Conservation (phyloP, 352 stramenopile genomes). For the Globisporangium camurandrum region DNA sequence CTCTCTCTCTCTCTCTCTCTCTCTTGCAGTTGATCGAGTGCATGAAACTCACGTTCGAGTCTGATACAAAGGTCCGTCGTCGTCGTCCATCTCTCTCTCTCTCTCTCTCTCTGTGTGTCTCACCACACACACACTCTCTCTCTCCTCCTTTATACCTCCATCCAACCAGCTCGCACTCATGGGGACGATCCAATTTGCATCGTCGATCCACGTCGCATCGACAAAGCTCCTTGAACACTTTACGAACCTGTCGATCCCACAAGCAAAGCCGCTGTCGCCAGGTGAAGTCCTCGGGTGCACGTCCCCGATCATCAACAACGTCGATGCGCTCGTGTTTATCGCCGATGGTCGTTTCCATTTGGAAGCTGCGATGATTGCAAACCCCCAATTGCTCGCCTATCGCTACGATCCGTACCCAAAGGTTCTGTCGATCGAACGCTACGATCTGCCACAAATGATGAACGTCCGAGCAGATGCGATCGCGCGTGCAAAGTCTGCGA, state of each 20-base stretch:
- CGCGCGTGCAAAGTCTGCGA: slow-evolving; percentile 61
- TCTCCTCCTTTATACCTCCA: not conserved
- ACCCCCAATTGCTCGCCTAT: slow-evolving; percentile 93
- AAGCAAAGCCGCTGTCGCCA: slow-evolving; percentile 95
- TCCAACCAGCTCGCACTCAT: slow-evolving; percentile 83
- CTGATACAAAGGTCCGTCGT: slow-evolving; percentile 60
- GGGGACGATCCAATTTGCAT: slow-evolving; percentile 95
- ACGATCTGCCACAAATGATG: slow-evolving; percentile 96
- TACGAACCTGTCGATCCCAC: slow-evolving; percentile 82
- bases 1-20: too few relatives aligned
- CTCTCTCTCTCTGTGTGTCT: too few relatives aligned
- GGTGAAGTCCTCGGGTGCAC: slow-evolving; percentile 99
- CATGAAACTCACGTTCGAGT: slow-evolving; percentile 87
- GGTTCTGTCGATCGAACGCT: slow-evolving; percentile 94
- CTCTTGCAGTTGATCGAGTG: slow-evolving; percentile 91
- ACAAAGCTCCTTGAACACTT: slow-evolving; percentile 77
- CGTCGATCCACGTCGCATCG: slow-evolving; percentile 83
- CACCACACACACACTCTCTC: not conserved
- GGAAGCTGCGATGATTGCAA: slow-evolving; percentile 98
- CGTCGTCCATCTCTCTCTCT: too few relatives aligned
- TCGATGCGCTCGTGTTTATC: slow-evolving; percentile 96
- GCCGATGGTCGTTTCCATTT: slow-evolving; percentile 99
- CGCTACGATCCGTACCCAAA: slow-evolving; percentile 99
- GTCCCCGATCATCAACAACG: slow-evolving; percentile 89
- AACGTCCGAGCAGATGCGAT: slow-evolving; percentile 80